Base-by-base conservation (phyloP, 2,329 filamentous ascomycete genomes). In the Diaporthe amygdali region DNA sequence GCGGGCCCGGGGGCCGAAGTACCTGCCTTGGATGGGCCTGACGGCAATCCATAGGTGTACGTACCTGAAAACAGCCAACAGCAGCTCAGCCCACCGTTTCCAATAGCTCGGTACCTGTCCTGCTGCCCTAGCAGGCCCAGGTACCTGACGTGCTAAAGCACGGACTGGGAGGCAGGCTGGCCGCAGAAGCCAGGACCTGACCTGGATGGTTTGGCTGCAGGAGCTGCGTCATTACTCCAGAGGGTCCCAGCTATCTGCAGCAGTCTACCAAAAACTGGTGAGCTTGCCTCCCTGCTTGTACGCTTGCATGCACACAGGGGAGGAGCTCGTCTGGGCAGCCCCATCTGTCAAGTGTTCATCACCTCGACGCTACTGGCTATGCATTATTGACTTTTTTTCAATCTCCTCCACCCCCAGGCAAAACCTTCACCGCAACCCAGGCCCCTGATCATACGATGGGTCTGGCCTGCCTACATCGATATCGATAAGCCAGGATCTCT, bases 401-500 rank as follows among this genome's bases (percentile, higher is more conserved):
- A 22, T 32, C 52, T 66, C 55, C 54, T 37, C 30, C 52, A 22
- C 25, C n/a, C n/a, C 69, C 63, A 30, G 63, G 47, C 22, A 69
- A 39, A 64, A 47, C 39, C 66, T 39, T 72, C 71, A 72, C 64
- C 64, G 64, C 64, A 64, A 32, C 52, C 41, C 56, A 41, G 37
- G 20, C 34, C 71, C 68, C 44, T 34, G 49, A 54, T 71, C 69
- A 59, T 71, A 69, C 56, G 56, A 71, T 73, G 71, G 64, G 71
- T 71, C 71, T 68, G 22, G 30, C 30, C 52, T 51, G 51, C 49
- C 34, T 56, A 52, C 49, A 8, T 61, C 56, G 56, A 46, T 73
- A 73, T 59, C 71, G 69, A 73, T 73, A 73, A 73, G 71, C 66
- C 56, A 66, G 64, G 27, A 61, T 73, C 52, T 68, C 47, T 51